These are phyloP conservation scores for Pyricularia sp. DNA, from an alignment of 2,329 filamentous ascomycete genomes.

Conservation along the genomic window DNA sequence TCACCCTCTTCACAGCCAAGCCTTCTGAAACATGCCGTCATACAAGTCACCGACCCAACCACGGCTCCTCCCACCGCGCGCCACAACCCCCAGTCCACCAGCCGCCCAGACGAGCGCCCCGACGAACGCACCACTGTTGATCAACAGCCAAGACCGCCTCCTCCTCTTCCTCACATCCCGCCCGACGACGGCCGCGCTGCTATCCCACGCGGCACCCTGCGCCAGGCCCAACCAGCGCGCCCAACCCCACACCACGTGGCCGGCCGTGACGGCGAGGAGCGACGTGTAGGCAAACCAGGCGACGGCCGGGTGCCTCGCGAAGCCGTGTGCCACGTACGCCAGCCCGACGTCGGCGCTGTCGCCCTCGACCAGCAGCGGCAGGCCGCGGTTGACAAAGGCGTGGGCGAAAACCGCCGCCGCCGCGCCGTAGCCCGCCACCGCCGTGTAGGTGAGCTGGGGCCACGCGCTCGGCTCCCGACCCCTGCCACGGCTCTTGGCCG, in stretches of 20 bases:
- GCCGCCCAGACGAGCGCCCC: no score
- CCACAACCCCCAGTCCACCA: no score
- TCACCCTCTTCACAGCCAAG: no score
- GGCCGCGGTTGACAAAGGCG: slow-evolving; percentile 62
- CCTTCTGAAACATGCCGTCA: no score
- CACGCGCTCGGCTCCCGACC: slow-evolving; percentile 33
- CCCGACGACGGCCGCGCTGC: slow-evolving; percentile 13
- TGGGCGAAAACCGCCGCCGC: slow-evolving; percentile 60
- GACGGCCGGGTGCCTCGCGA: slow-evolving; percentile 58
- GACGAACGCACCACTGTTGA: no score
- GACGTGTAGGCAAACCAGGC: slow-evolving; percentile 36
- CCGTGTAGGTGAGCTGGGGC: slow-evolving; percentile 64
- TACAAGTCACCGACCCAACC: no score
- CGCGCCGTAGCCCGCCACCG: slow-evolving; percentile 63
- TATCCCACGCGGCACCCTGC: slow-evolving; percentile 43
- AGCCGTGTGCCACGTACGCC: slow-evolving; percentile 76
- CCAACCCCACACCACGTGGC: slow-evolving; percentile 76
- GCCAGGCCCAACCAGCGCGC: slow-evolving; percentile 70
- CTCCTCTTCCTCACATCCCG: no score
- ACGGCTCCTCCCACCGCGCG: no score
- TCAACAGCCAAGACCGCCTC: no score
- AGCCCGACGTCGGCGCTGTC: slow-evolving; percentile 81
- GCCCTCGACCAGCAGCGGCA: slow-evolving; percentile 70
- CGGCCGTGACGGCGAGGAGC: slow-evolving; percentile 51
- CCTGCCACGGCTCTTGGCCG: slow-evolving; percentile 19